Percentiles rank a stretch among this genome's conserved stretches.
Conservation (phyloP, 2,329 filamentous ascomycete species). For the Claviceps lovelessii region DNA sequence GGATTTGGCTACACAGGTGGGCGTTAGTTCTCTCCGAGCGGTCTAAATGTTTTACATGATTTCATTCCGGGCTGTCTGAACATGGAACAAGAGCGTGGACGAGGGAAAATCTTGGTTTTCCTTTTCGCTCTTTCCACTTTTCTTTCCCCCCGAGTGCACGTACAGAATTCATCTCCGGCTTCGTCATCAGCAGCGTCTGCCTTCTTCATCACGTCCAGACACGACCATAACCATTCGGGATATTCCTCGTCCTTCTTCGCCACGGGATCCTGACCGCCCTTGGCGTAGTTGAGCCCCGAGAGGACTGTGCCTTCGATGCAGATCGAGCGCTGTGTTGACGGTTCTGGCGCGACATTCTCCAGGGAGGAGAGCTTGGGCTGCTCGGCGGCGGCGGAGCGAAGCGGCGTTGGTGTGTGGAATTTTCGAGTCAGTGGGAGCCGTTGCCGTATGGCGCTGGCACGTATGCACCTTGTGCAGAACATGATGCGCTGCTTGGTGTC, state of each 20-base stretch:
- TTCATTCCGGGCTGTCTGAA: background rate
- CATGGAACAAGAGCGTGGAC: background rate
- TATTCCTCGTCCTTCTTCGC: conserved; percentile 64
- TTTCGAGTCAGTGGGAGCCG: conserved; percentile 19
- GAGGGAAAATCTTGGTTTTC: background rate
- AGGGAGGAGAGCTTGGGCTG: conserved; percentile 23
- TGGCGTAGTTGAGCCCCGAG: conserved; percentile 63
- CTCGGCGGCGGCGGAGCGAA: conserved; percentile 17
- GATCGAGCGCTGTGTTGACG: conserved; percentile 27
- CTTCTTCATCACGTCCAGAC: conserved; percentile 49
- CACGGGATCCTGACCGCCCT: conserved; percentile 57
- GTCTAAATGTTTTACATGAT: background rate
- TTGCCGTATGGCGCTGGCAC: conserved; percentile 22
- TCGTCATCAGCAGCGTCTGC: conserved; percentile 35
- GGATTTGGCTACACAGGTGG: conserved; percentile 50
- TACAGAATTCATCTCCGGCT: conserved; percentile 68
- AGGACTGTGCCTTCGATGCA: conserved; percentile 56
- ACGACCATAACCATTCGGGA: conserved; percentile 66
- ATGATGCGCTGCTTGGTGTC: conserved; percentile 14
- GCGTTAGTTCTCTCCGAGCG: background rate
- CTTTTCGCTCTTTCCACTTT: background rate
- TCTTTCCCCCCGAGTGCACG: conserved; percentile 18
- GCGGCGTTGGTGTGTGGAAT: conserved; percentile 26
- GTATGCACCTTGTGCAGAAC: conserved; percentile 36
- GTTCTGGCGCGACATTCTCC: conserved; percentile 15